Evolutionary conservation across 108 stramenopile species (phyloP), one percentile per base, ranked within the genome.

Genomic region (Nannochloropsis salina): DNA sequence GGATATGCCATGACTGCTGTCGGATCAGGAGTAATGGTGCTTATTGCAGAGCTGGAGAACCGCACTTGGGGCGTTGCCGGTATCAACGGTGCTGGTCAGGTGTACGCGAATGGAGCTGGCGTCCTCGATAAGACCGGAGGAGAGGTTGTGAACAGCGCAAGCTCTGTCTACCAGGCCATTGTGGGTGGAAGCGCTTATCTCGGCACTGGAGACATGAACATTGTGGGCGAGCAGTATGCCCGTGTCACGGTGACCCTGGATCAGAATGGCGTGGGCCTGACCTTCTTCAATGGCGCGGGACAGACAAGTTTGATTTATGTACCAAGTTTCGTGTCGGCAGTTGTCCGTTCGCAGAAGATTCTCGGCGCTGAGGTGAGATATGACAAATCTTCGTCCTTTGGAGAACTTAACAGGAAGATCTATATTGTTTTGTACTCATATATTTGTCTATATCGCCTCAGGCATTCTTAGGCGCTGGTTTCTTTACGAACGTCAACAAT

Each of bases 311-410:
- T 74, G 61, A 74, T 74, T n/a, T 74, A 6, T 2, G n/a, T n/a
- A 1, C 61, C 61, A 15, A 74, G 61, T 74, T n/a, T 74, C 20
- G 61, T 74, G 61, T 1, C n/a, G 15, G 61, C 61, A 15, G 20
- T 74, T 3, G 61, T 3, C 61, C 61, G 61, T 6, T 3, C 61
- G 15, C 61, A 74, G 6, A 74, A 74, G 61, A 74, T 74, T 74
- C 61, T 74, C 8, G 61, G 61, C n/a, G 61, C 61, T n/a, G 61
- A 74, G 61, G 61, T 74, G 61, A n/a, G n/a, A n/a, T n/a, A n/a
- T n/a, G n/a, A n/a, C n/a, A n/a, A n/a, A n/a, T n/a, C n/a, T n/a
- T n/a, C n/a, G n/a, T n/a, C n/a, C n/a, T n/a, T n/a, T n/a, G n/a
- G n/a, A 31, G 0, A 31, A 1, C 0, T 0, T 1, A n/a, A 6